Percentiles rank a stretch among this genome's conserved stretches.
Evolutionary conservation across 2,329 filamentous ascomycete species (phyloP).

Genomic region (Fusarium solani-melongenae): DNA sequence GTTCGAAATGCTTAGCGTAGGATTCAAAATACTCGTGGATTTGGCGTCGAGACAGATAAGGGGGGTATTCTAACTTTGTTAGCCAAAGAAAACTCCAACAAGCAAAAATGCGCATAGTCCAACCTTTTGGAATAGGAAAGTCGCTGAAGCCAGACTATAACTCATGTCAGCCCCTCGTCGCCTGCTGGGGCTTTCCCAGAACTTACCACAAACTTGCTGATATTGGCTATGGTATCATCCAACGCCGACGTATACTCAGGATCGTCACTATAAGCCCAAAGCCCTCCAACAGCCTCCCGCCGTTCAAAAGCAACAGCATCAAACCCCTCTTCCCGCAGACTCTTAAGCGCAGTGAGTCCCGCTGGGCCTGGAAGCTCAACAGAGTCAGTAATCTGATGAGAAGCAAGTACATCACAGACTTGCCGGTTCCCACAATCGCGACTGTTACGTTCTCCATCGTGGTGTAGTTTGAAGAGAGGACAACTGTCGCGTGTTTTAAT

Average conservation of each 20-base stretch:
- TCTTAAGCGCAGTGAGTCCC: constrained; percentile 3
- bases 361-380: not conserved
- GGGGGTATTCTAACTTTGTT: not conserved
- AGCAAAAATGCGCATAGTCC: not conserved
- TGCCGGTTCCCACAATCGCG: not conserved
- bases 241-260: not conserved
- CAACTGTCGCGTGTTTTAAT: not conserved
- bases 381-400: not conserved
- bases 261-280: constrained; percentile 1
- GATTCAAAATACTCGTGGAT: constrained; percentile 2
- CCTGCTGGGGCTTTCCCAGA: too few relatives aligned
- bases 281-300: not conserved
- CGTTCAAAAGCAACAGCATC: constrained; percentile 5
- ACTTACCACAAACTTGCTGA: constrained; percentile 8
- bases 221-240: not conserved
- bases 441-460: not conserved
- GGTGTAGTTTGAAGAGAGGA: not conserved
- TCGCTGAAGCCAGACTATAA: constrained; percentile 5
- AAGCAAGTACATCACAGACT: not conserved
- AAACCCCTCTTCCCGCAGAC: constrained; percentile 1
- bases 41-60: not conserved
- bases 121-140: constrained; percentile 9
- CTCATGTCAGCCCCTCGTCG: not conserved
- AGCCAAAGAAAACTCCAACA: not conserved
- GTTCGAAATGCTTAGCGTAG: not conserved